phyloP scores from a whole-genome alignment of 2,329 filamentous ascomycete species.

The Phyllosticta capitalensis region DNA sequence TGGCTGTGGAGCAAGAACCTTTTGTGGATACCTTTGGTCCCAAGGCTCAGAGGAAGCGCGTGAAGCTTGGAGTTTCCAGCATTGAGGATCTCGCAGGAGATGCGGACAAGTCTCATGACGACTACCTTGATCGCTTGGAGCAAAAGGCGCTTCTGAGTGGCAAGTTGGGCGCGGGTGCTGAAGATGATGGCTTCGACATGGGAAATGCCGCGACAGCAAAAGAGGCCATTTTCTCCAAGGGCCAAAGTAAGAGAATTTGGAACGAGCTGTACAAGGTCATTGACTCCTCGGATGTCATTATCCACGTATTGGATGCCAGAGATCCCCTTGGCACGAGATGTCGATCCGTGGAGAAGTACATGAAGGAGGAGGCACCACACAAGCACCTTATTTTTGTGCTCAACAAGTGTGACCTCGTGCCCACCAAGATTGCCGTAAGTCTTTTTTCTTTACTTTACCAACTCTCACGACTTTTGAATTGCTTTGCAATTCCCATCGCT shows the following conservation, averaged over 20 bases:
- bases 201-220: conserved; percentile 36
- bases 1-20: conserved; percentile 77
- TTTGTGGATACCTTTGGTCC: conserved; percentile 87
- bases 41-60: conserved; percentile 84
- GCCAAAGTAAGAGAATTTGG: conserved; percentile 73
- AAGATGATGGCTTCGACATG: conserved; percentile 29
- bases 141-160: conserved; percentile 70
- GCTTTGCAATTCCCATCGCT: conserved; percentile 53
- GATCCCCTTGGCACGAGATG: conserved; percentile 87
- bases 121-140: conserved; percentile 71
- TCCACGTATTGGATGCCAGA: conserved; percentile 87
- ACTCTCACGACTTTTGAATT: conserved; percentile 2
- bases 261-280: conserved; percentile 94
- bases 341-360: conserved; percentile 83
- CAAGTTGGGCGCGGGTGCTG: conserved; percentile 47
- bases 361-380: conserved; percentile 85
- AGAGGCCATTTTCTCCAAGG: conserved; percentile 80
- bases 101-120: conserved; percentile 70
- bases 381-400: conserved; percentile 88
- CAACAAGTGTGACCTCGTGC: conserved; percentile 89
- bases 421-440: conserved; percentile 92
- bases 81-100: conserved; percentile 73
- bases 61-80: conserved; percentile 78
- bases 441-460: conserved; percentile 8
- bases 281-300: conserved; percentile 88